Conservation (phyloP, 1,284 basidiomycete genomes). For the Leucoagaricus sp. region DNA sequence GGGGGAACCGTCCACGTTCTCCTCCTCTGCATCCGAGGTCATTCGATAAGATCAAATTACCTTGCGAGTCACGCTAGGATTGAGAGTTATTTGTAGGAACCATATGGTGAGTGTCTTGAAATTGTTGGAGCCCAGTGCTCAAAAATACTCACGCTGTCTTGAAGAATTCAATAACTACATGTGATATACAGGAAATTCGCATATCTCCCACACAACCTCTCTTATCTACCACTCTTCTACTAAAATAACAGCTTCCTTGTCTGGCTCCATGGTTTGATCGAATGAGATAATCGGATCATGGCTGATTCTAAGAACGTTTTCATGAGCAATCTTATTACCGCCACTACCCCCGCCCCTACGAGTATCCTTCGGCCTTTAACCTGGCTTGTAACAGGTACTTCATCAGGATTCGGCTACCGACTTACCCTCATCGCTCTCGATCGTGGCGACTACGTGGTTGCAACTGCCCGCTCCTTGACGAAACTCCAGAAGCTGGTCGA, state of each 20-base stretch:
- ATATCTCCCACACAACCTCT: too few species aligned
- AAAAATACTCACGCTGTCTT: not conserved
- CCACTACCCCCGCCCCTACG: not conserved
- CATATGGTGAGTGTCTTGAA: too few species aligned
- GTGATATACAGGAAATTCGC: too few species aligned
- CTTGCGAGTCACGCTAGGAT: too few species aligned
- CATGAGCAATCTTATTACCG: not conserved
- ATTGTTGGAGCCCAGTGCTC: not conserved
- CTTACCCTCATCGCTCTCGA: conserved; percentile 47
- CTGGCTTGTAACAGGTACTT: conserved; percentile 43
- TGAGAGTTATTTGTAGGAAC: too few species aligned
- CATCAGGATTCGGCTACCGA: conserved; percentile 60
- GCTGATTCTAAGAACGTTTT: not conserved
- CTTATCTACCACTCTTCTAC: too few species aligned
- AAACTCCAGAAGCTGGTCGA: conserved; percentile 26
- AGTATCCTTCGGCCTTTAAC: not conserved
- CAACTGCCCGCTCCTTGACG: conserved; percentile 39
- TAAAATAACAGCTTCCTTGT: not conserved
- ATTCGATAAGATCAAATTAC: too few species aligned
- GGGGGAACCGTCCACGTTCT: too few species aligned
- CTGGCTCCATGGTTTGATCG: not conserved
- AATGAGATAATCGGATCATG: not conserved
- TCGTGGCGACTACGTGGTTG: conserved; percentile 57
- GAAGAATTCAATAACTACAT: too few species aligned
- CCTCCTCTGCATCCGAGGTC: too few species aligned